Conservation (phyloP, 139 green algal species). For the Chlorella sp. region DNA sequence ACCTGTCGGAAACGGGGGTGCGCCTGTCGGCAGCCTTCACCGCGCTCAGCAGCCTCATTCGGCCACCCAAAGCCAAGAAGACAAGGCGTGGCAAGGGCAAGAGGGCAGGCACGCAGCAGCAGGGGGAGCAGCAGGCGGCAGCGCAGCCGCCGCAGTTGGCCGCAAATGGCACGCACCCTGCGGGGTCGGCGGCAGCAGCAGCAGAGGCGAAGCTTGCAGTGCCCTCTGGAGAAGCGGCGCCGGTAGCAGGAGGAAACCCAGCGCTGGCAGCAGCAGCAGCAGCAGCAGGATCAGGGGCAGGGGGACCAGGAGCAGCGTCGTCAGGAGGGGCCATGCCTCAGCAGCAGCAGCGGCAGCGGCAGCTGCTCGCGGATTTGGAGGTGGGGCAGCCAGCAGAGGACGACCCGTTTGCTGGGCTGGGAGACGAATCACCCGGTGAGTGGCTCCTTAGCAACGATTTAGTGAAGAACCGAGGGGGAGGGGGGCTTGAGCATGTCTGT, state of each 20-base stretch:
- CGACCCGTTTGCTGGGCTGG: constrained; percentile 37
- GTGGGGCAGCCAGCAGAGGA: constrained; percentile 1
- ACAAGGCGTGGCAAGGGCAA: neutral
- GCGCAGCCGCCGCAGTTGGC: neutral
- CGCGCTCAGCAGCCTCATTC: constrained; percentile 23
- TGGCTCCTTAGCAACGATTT: too few species aligned
- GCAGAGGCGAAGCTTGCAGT: neutral
- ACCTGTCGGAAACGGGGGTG: constrained; percentile 28
- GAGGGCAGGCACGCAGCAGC: neutral
- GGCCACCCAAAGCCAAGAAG: constrained; percentile 17
- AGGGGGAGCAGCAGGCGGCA: neutral
- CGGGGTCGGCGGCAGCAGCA: neutral
- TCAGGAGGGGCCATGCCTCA: too few species aligned
- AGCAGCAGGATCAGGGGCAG: neutral
- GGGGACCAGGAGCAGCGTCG: neutral
- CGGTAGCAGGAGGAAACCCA: neutral
- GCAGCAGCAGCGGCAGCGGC: neutral
- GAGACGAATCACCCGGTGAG: neutral
- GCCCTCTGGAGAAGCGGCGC: neutral
- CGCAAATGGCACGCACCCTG: neutral
- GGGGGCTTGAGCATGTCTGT: too few species aligned
- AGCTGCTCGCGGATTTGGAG: too few species aligned
- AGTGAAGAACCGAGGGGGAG: too few species aligned
- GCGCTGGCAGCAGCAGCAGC: neutral
- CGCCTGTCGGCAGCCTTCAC: constrained; percentile 25